Conservation (phyloP, 2,329 filamentous ascomycete species). For the Chaetomium sp. region DNA sequence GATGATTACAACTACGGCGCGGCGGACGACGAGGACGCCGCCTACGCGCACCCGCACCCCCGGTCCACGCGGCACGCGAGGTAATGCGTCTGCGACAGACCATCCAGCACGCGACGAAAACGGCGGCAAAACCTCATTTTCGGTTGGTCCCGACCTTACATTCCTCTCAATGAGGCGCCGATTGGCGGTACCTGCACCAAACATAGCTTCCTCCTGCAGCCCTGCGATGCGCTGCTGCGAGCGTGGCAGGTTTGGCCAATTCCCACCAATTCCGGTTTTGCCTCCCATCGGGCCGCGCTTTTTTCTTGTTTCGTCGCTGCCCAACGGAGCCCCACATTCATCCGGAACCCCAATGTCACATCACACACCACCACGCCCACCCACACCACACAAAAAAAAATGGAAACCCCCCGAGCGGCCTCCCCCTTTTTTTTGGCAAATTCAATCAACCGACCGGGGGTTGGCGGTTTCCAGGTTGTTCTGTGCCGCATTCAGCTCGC, state of each 20-base stretch:
- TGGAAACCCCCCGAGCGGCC: conserved; percentile 12
- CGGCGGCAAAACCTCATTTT: conserved; percentile 13
- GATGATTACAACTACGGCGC: conserved; percentile 25
- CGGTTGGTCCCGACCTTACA: conserved; percentile 28
- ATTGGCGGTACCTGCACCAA: conserved; percentile 28
- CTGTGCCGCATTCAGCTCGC: conserved; percentile 18
- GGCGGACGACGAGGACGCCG: conserved; percentile 30
- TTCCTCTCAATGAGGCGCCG: conserved; percentile 20
- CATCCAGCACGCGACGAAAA: conserved; percentile 11
- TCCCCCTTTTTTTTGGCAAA: neutral
- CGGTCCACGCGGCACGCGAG: conserved; percentile 25
- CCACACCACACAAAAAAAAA: conserved; percentile 4
- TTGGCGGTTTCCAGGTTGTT: neutral
- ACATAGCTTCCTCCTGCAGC: conserved; percentile 18
- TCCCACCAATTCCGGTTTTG: neutral
- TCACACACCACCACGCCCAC: neutral
- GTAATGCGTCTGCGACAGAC: conserved; percentile 16
- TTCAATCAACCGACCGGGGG: neutral
- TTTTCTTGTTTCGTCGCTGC: conserved; percentile 15
- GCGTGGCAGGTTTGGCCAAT: conserved; percentile 12
- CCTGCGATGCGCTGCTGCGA: conserved; percentile 14
- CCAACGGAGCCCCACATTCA: conserved; percentile 21
- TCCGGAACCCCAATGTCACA: conserved; percentile 12
- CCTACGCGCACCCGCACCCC: conserved; percentile 23
- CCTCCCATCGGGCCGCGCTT: conserved; percentile 15